Percentiles rank a stretch among this genome's conserved stretches.
These are phyloP conservation scores for Leptographium wingfieldii DNA, from an alignment of 2,329 filamentous ascomycete species.

Conservation along the genomic window DNA sequence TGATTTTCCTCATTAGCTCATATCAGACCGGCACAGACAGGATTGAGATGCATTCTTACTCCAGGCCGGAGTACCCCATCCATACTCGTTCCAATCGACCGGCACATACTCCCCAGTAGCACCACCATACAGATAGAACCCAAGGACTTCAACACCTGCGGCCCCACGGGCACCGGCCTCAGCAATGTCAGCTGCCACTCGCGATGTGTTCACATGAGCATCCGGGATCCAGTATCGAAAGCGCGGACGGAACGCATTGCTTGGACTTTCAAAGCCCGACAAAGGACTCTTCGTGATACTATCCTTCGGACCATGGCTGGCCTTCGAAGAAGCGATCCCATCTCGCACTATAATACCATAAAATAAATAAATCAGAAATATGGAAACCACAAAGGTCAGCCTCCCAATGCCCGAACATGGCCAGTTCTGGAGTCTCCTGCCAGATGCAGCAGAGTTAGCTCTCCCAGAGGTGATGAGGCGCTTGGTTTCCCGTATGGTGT, in stretches of 20 bases:
- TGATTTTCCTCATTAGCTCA: not conserved
- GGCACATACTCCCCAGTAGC: constrained; percentile 9
- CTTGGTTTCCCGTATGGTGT: too few species aligned
- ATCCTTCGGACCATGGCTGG: not conserved
- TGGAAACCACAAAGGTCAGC: not conserved
- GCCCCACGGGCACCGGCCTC: constrained; percentile 19
- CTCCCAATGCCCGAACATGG: not conserved
- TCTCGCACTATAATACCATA: not conserved
- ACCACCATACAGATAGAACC: constrained; percentile 25
- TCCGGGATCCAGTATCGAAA: constrained; percentile 9
- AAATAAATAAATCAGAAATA: not conserved
- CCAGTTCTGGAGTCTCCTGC: too few species aligned
- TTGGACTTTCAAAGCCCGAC: not conserved
- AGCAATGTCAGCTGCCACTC: constrained; percentile 20
- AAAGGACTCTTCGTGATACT: not conserved
- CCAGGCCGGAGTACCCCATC: constrained; percentile 6
- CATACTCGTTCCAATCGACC: constrained; percentile 22
- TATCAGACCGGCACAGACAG: not conserved
- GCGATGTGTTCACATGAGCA: constrained; percentile 2
- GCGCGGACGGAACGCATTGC: not conserved
- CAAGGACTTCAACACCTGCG: constrained; percentile 25
- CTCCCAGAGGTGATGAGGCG: too few species aligned
- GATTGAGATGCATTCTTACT: not conserved
- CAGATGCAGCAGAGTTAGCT: too few species aligned
- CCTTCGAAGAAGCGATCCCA: not conserved